Base-by-base conservation (phyloP, 2,329 filamentous ascomycete species). In the Fusarium ambrosium region DNA sequence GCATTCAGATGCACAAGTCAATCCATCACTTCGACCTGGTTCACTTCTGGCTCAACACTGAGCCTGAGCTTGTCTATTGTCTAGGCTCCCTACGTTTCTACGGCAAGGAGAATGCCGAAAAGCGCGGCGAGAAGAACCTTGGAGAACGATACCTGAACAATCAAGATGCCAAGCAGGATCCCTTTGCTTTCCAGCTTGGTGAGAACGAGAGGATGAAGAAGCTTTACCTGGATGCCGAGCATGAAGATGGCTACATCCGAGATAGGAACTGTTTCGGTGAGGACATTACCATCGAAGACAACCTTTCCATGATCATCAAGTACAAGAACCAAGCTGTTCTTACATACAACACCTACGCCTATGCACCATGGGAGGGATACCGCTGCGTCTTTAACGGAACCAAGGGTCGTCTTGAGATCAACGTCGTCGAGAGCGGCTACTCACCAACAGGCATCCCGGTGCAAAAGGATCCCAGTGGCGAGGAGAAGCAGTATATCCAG, bases 271-370 rank as follows among this genome's bases (percentile, higher is more conserved):
- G 91, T 4, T 92, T 92, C 62, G 85, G 88, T 0, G 90, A 92
- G 69, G 90, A 89, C 0, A 90, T 92, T 64, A 90, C 85, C 68
- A 92, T 92, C 69, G 90, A 92, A 79, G 90, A 92, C 75, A 92
- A 89, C 2, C 89, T 92, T 84, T 89, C 85, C 39, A 82, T 92
- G 64, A 83, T 92, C 61, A 87, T 92, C 36, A 84, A 86, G 69
- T 92, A 92, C 76, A 83, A 84, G 45, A 89, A 85, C 61, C 87
- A 88, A 9, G 87, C 89, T 0, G 86, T 90, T 29, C 81, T 92
- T 82, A 91, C 90, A 0, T 92, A 92, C 78, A 78, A 89, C 84
- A 65, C 81, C 86, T 64, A 89, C 85, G 90, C 90, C 0, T 92
- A 92, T 67, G 89, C 90, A 0, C 90, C 90, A 0, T 91, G 89